phyloP scores from a whole-genome alignment of 805 yeast genomes.

The Suhomyces kilbournensis region DNA sequence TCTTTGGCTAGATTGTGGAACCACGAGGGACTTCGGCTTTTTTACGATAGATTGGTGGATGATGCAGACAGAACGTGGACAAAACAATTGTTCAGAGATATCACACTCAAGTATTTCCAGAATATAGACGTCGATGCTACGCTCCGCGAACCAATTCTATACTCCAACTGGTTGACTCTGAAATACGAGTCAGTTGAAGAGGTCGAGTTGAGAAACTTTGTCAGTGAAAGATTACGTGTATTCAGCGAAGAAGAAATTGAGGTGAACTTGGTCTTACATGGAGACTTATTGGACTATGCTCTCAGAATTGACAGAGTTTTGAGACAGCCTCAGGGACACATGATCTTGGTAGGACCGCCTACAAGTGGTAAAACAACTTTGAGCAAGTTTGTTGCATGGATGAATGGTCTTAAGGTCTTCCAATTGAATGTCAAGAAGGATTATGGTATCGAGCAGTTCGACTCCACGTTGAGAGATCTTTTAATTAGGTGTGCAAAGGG shows the following conservation, averaged over 20 bases:
- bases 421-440: constrained; percentile 56
- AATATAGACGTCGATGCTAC: constrained; percentile 34
- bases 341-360: constrained; percentile 79
- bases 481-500: constrained; percentile 48
- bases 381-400: constrained; percentile 85
- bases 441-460: constrained; percentile 65
- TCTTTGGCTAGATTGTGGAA: constrained; percentile 65
- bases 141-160: constrained; percentile 54
- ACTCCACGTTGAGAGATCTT: constrained; percentile 53
- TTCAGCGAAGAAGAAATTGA: constrained; percentile 80
- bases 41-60: constrained; percentile 65
- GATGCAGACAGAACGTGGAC: constrained; percentile 51
- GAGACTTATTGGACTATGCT: constrained; percentile 69
- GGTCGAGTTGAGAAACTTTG: constrained; percentile 49
- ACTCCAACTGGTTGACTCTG: constrained; percentile 71
- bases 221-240: constrained; percentile 59
- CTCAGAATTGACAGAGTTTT: constrained; percentile 79
- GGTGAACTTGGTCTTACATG: constrained; percentile 57
- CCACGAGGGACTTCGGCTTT: constrained; percentile 77
- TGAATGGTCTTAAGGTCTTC: constrained; percentile 65
- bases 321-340: constrained; percentile 84
- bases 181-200: constrained; percentile 56
- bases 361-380: constrained; percentile 80
- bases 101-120: constrained; percentile 45
- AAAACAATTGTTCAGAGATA: constrained; percentile 25